Base-by-base conservation (phyloP, 1,139 yeast species). In the Hanseniaspora uvarum region DNA sequence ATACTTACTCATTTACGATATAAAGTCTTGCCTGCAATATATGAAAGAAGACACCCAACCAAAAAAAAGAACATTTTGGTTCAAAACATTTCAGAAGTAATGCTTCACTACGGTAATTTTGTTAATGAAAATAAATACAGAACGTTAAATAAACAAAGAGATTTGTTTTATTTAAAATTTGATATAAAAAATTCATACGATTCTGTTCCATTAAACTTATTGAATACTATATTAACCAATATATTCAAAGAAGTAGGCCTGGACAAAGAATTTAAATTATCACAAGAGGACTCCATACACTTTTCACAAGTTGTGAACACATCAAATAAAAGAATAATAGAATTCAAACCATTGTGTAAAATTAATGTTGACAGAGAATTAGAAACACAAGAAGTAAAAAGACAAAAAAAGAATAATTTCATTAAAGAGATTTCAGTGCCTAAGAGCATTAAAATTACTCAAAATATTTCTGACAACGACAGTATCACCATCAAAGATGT, bases 151-250 rank as follows among this genome's bases (percentile, higher is more conserved):
- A 57, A 61, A 39, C 39, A 47, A 18, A 80, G 79, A 0, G 55
- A 61, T 11, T 61, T 83, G 0, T 77, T 71, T 62, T 75, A 78
- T 41, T 71, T 83, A 36, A 86, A 86, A 60, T 84, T 87, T 63
- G 98, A 92, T 64, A 80, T 86, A 62, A 74, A 75, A 55, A 76
- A 81, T 16, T 88, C 96, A 56, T 92, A 82, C 63, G 97, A 92
- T 62, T 77, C 81, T 4, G 71, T 89, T 19, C 82, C 87, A 6
- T 78, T 78, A 46, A 61, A 63, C 0, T 70, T 71, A 55, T 75
- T 83, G 1, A 58, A 72, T 3, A 61, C 67, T 3, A 56, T 64
- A 4, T 40, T 71, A 0, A 44, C 55, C 0, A 23, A 54, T 2
- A 49, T 61, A 18, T 44, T 69, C 2, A 37, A 54, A 7, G 41